Evolutionary conservation across 805 yeast species (phyloP), one percentile per base, ranked within the genome.

Genomic region (Teunomyces pallodes): DNA sequence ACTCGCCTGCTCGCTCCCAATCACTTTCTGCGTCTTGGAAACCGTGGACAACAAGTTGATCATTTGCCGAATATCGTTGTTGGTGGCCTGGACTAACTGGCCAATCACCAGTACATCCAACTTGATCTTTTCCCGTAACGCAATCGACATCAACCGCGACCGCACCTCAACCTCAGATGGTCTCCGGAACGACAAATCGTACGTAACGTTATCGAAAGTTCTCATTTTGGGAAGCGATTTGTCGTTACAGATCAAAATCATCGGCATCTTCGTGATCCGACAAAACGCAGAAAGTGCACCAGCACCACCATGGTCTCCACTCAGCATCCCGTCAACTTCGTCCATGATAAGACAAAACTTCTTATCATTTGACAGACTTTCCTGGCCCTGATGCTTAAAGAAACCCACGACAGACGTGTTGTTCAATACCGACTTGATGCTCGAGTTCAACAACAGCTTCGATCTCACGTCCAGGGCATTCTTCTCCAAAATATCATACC

Each of bases 291-390:
- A 90, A 66, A 94, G 76, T 51, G 90, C 95, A 20, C 97, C 97
- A 26, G 94, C 96, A 53, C 99, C 99, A 52, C 99, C 99, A 58
- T 94, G 85, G 67, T 94, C 99, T 54, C 99, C 99, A 61, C 95
- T 90, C 36, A 96, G 89, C 98, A 94, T 94, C 57, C 99, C 99
- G 66, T 94, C 99, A 28, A 94, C 98, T 71, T 94, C 99, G 69
- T 94, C 99, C 98, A 94, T 90, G 53, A 94, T 86, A 42, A 94
- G 75, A 47, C 90, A 89, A 57, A 92, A 83, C 51, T 80, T 83
- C 45, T 79, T 76, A 42, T 78, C 74, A 54, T 81, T 35, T 57
- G 20, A 58, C 57, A 46, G 52, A 52, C 8, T 56, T 17, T 65
- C 68, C 6, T n/a, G 10, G 28, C 65, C 60, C 16, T 66, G 58